These are phyloP conservation scores for Halophytophthora batemanensis DNA, from an alignment of 352 stramenopile genomes.

Conservation along the genomic window DNA sequence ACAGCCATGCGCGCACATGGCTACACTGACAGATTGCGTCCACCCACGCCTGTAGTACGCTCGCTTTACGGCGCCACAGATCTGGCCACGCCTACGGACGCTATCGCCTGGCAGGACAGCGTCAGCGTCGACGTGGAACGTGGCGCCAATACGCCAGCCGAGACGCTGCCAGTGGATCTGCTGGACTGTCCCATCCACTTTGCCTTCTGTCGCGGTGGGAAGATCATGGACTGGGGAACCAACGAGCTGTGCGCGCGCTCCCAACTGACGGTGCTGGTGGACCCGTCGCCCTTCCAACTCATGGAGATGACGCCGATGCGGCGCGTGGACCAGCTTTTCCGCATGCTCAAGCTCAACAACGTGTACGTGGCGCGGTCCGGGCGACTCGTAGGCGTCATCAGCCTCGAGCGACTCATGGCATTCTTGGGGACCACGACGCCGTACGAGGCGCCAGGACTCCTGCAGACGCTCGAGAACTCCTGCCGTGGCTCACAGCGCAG, in stretches of 20 bases:
- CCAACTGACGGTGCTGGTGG: slow-evolving; percentile 71
- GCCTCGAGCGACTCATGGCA: slow-evolving; percentile 71
- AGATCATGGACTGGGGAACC: slow-evolving; percentile 72
- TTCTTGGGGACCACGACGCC: slow-evolving; percentile 71
- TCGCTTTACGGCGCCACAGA: slow-evolving; percentile 24
- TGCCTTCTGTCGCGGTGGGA: slow-evolving; percentile 62
- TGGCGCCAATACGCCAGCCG: slow-evolving; percentile 10
- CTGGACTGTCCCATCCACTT: slow-evolving; percentile 66
- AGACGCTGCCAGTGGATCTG: slow-evolving; percentile 22
- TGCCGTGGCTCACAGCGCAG: slow-evolving; percentile 10
- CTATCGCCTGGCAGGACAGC: too few species aligned
- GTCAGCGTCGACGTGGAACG: slow-evolving; percentile 11
- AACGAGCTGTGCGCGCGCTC: slow-evolving; percentile 59
- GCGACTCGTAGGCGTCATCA: slow-evolving; percentile 75
- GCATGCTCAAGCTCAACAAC: slow-evolving; percentile 89
- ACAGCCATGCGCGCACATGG: slow-evolving; percentile 10
- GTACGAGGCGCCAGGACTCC: slow-evolving; percentile 52
- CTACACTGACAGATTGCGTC: slow-evolving; percentile 7
- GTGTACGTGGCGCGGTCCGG: slow-evolving; percentile 83
- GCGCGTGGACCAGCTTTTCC: slow-evolving; percentile 82
- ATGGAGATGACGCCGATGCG: slow-evolving; percentile 86
- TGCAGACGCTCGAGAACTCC: slow-evolving; percentile 41
- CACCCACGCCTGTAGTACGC: slow-evolving; percentile 11
- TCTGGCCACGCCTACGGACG: slow-evolving; percentile 7
- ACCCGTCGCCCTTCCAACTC: slow-evolving; percentile 77